These are phyloP conservation scores for Niveomyces coronatus DNA, from an alignment of 2,329 filamentous ascomycete genomes.

Conservation along the genomic window DNA sequence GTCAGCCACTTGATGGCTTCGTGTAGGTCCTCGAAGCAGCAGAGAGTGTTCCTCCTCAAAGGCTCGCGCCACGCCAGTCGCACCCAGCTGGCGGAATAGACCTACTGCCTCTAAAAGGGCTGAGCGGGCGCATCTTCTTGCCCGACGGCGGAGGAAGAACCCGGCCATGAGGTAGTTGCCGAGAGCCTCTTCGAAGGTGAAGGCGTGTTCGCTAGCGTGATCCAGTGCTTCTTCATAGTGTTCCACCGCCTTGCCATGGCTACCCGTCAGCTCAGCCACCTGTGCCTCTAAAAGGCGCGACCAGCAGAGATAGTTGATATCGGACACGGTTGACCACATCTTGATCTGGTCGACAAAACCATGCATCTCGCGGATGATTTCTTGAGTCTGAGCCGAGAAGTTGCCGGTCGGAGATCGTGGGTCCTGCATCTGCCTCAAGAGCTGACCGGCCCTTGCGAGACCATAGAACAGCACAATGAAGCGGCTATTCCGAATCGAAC, in stretches of 20 bases:
- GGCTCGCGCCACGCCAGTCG: conserved; percentile 56
- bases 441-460: conserved; percentile 41
- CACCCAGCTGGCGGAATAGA: conserved; percentile 59
- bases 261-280: conserved; percentile 48
- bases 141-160: conserved; percentile 54
- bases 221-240: conserved; percentile 63
- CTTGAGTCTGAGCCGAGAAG: conserved; percentile 31
- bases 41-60: conserved; percentile 59
- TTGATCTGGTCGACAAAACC: conserved; percentile 50
- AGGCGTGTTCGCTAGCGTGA: conserved; percentile 57
- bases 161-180: conserved; percentile 66
- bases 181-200: conserved; percentile 61
- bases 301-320: conserved; percentile 64
- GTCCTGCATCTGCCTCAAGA: conserved; percentile 40
- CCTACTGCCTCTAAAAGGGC: conserved; percentile 57
- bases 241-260: conserved; percentile 48
- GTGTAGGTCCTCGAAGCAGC: conserved; percentile 51
- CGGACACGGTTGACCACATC: conserved; percentile 51
- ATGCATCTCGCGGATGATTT: conserved; percentile 42
- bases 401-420: conserved; percentile 33
- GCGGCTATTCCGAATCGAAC: conserved; percentile 50
- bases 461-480: conserved; percentile 51
- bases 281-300: conserved; percentile 59
- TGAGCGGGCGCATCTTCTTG: conserved; percentile 58
- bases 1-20: conserved; percentile 50